Conservation (phyloP, 2,329 filamentous ascomycete species). For the Fusarium lyarnte region DNA sequence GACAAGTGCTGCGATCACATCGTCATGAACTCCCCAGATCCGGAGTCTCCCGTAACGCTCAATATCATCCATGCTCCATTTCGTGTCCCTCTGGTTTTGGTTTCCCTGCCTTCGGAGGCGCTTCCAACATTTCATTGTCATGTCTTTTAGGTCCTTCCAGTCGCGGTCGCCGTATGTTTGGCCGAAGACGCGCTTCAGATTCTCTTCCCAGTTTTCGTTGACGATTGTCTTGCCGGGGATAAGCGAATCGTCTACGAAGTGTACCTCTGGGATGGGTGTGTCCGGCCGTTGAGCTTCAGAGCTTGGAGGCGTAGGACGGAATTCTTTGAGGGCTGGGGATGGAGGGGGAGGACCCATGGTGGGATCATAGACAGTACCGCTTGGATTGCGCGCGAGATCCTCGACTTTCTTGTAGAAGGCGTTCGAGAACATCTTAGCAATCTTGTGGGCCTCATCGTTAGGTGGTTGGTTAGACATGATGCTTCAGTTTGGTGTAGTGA, state of each 20-base stretch:
- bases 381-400: not conserved
- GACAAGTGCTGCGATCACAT: not conserved
- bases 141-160: not conserved
- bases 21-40: not conserved
- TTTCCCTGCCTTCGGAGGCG: not conserved
- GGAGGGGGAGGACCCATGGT: not conserved
- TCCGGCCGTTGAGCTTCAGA: not conserved
- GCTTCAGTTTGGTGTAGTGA: not conserved
- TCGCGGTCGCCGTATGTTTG: not conserved
- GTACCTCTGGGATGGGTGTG: not conserved
- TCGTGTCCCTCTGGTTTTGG: fast-evolving
- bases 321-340: not conserved
- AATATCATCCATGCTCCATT: not conserved
- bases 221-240: not conserved
- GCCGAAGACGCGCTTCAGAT: not conserved
- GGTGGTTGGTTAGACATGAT: not conserved
- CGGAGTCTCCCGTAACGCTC: not conserved
- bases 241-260: not conserved
- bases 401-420: not conserved
- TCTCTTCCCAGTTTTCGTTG: not conserved
- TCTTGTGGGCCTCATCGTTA: not conserved
- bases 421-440: not conserved
- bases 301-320: not conserved
- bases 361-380: not conserved
- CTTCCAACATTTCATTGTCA: not conserved